phyloP scores from a whole-genome alignment of 108 stramenopile genomes.

The Schizochytrium sp. region DNA sequence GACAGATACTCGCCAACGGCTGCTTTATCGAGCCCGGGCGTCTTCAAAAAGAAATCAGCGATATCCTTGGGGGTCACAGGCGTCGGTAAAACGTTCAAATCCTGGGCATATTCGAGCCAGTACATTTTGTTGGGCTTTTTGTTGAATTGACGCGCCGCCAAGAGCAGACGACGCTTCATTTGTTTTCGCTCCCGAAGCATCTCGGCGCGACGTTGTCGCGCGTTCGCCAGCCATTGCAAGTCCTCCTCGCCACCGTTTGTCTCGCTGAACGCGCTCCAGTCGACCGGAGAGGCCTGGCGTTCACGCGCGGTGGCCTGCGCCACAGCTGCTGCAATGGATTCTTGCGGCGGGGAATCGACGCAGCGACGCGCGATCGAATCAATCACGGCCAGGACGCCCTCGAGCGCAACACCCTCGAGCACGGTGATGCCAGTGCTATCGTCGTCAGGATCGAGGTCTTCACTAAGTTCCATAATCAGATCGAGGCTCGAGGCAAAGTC shows the following conservation, averaged over 20 bases:
- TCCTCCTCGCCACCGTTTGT: constrained; percentile 24
- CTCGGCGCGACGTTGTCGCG: constrained; percentile 35
- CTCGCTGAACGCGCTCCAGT: constrained; percentile 18
- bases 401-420: constrained; percentile 68
- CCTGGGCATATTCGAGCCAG: constrained; percentile 67
- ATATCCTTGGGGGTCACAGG: constrained; percentile 33
- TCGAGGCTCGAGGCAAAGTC: constrained; percentile 9
- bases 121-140: constrained; percentile 45
- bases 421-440: constrained; percentile 51
- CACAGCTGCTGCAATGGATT: not conserved
- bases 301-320: constrained; percentile 14
- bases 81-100: constrained; percentile 49
- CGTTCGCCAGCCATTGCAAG: constrained; percentile 38
- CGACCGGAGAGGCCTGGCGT: not conserved
- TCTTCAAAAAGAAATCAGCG: constrained; percentile 67
- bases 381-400: constrained; percentile 74
- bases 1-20: constrained; percentile 77
- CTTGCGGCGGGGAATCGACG: not conserved
- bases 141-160: constrained; percentile 70
- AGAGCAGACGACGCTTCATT: constrained; percentile 61
- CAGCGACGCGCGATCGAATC: constrained; percentile 63
- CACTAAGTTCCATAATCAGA: not conserved
- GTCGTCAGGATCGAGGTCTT: constrained; percentile 14
- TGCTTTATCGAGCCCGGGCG: constrained; percentile 74
- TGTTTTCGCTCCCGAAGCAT: constrained; percentile 66